Percentiles rank a stretch among this genome's conserved stretches.
These are phyloP conservation scores for Termitomyces sp. DNA, from an alignment of 1,284 basidiomycete genomes.

Conservation along the genomic window DNA sequence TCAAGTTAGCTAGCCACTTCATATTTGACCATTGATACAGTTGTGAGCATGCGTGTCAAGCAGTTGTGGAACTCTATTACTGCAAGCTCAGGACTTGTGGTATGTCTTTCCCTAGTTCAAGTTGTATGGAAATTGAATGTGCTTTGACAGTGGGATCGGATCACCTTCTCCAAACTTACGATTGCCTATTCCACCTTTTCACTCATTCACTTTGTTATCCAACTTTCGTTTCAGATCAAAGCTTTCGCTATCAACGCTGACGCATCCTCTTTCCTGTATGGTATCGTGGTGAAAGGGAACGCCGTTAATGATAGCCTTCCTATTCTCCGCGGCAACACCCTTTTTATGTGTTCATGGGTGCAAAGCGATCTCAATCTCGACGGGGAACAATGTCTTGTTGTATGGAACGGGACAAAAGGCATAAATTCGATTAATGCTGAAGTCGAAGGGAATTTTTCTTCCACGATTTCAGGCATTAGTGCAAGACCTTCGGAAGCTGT, in stretches of 20 bases:
- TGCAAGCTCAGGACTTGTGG: slow-evolving; percentile 46
- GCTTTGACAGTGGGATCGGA: slow-evolving; percentile 54
- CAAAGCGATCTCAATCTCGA: slow-evolving; percentile 43
- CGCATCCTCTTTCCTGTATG: slow-evolving; percentile 48
- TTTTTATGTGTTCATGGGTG: slow-evolving; percentile 56
- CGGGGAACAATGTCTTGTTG: slow-evolving; percentile 43
- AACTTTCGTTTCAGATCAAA: slow-evolving; percentile 62
- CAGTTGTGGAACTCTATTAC: slow-evolving; percentile 35
- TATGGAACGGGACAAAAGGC: slow-evolving; percentile 45
- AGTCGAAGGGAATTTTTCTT: slow-evolving; percentile 1
- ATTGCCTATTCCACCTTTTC: slow-evolving; percentile 65
- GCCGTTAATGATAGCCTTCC: slow-evolving; percentile 49
- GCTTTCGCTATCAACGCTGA: slow-evolving; percentile 61
- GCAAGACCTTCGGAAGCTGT: slow-evolving; percentile 1
- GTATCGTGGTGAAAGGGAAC: slow-evolving; percentile 46
- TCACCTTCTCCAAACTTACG: slow-evolving; percentile 64
- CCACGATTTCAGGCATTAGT: not conserved
- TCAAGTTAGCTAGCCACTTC: not conserved
- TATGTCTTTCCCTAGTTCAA: slow-evolving; percentile 26
- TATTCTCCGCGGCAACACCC: slow-evolving; percentile 36
- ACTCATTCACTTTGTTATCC: slow-evolving; percentile 58
- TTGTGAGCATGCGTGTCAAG: slow-evolving; percentile 38
- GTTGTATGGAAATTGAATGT: not conserved
- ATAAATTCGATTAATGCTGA: slow-evolving; percentile 11
- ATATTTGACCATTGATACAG: slow-evolving; percentile 4